phyloP scores from a whole-genome alignment of 768 basidiomycete species.

The Lactifluus pinguis region DNA sequence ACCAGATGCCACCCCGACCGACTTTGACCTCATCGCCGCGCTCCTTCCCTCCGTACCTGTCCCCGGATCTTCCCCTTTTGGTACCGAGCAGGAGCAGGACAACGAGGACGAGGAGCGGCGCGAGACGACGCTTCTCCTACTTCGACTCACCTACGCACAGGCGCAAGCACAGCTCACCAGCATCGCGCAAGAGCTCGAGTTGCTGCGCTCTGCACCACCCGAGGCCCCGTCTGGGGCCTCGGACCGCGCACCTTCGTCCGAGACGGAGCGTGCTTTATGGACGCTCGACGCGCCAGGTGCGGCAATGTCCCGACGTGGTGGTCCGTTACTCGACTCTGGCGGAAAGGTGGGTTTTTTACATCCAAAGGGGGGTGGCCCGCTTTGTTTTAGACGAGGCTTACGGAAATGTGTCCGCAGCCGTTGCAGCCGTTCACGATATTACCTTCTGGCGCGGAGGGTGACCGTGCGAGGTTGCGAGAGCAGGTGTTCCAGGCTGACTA shows the following conservation, averaged over 20 bases:
- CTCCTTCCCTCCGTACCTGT: slow-evolving; percentile 36
- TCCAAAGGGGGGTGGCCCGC: neutral
- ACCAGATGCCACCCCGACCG: slow-evolving; percentile 29
- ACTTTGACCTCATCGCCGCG: slow-evolving; percentile 57
- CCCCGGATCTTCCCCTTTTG: slow-evolving; percentile 26
- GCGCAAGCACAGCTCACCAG: slow-evolving; percentile 59
- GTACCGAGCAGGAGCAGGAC: slow-evolving; percentile 39
- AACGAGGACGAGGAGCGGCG: slow-evolving; percentile 49
- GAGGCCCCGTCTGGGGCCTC: slow-evolving; percentile 23
- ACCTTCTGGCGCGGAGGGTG: slow-evolving; percentile 47
- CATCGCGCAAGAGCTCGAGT: slow-evolving; percentile 60
- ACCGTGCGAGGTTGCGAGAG: slow-evolving; percentile 63
- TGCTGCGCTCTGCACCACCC: slow-evolving; percentile 49
- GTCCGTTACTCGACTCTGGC: slow-evolving; percentile 58
- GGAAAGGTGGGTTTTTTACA: slow-evolving; percentile 50
- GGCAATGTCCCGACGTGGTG: slow-evolving; percentile 25
- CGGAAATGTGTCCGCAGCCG: slow-evolving; percentile 40
- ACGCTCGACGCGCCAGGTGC: slow-evolving; percentile 48
- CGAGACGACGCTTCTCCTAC: slow-evolving; percentile 56
- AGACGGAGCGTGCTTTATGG: slow-evolving; percentile 52
- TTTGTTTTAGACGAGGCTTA: slow-evolving; percentile 6
- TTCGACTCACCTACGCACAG: slow-evolving; percentile 65
- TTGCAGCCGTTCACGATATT: slow-evolving; percentile 90
- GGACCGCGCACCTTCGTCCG: slow-evolving; percentile 27
- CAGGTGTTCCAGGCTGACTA: slow-evolving; percentile 82